Evolutionary conservation across 1,284 basidiomycete species (phyloP).

Genomic region (Pseudozyma tsukubaensis): DNA sequence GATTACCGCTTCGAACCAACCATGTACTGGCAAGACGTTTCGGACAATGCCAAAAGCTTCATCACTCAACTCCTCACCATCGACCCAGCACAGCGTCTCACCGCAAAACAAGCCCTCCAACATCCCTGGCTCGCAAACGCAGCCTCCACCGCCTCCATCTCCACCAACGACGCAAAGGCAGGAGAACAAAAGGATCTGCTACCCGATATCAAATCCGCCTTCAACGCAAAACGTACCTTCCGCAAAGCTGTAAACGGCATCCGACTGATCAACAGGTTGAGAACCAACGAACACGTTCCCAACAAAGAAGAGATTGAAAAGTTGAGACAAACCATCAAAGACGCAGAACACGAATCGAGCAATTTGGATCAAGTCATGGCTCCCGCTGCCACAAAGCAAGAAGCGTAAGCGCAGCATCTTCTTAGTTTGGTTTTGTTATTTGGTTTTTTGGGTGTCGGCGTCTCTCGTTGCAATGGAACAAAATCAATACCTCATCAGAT

Average conservation of each 20-base stretch:
- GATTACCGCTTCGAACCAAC: slow-evolving; percentile 66
- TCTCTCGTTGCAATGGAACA: slow-evolving; percentile 4
- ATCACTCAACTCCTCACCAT: slow-evolving; percentile 64
- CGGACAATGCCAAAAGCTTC: slow-evolving; percentile 62
- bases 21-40: slow-evolving; percentile 65
- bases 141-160: slow-evolving; percentile 1
- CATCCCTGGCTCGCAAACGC: slow-evolving; percentile 60
- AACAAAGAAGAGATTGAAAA: slow-evolving; percentile 50
- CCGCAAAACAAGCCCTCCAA: slow-evolving; percentile 58
- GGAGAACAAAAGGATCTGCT: slow-evolving; percentile 61
- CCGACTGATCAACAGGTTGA: slow-evolving; percentile 55
- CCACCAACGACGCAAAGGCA: not conserved
- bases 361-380: slow-evolving; percentile 53
- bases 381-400: not conserved
- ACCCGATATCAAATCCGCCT: slow-evolving; percentile 67
- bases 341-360: slow-evolving; percentile 46
- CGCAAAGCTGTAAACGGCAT: slow-evolving; percentile 67
- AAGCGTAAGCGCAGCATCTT: not conserved
- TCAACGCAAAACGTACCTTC: slow-evolving; percentile 67
- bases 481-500: not conserved
- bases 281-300: slow-evolving; percentile 38
- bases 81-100: slow-evolving; percentile 57
- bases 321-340: slow-evolving; percentile 44
- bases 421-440: not conserved
- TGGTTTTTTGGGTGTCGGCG: not conserved